Base-by-base conservation (phyloP, 2,329 filamentous ascomycete species). In the Xylariaceae sp. region DNA sequence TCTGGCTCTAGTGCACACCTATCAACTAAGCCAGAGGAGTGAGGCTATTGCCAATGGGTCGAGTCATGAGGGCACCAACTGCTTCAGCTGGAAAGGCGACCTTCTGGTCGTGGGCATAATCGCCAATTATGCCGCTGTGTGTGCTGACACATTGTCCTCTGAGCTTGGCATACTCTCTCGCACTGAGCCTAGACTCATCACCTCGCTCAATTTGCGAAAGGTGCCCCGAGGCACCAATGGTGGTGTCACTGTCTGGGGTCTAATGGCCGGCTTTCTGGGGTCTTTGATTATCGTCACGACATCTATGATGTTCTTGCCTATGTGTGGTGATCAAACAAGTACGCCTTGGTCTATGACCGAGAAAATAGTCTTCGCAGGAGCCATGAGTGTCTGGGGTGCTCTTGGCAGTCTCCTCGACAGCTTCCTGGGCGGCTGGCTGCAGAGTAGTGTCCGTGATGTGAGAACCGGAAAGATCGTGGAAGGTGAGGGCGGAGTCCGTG, bases 161-260 rank as follows among this genome's bases (percentile, higher is more conserved):
- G 94, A 99, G 77, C 85, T 99, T 17, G 94, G 94, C 11, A 99
- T 99, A 58, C 80, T 99, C 10, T 88, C 92, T 5, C 84, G 81
- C 60, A 82, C 82, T 23, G 78, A 84, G 50, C 94, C 94, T 7
- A 86, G 92, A 42, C 83, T 99, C 44, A 93, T 99, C 71, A 97
- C 91, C 3, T 92, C 89, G 11, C 85, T 82, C 13, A 85, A 76
- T 3, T 81, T 94, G 69, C 87, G 89, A 60, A 82, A 84, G 64
- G 94, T 97, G 0, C 92, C 94, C 0, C 88, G 84, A 1, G 94
- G 94, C 53, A 97, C 94, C 48, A 99, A 99, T 71, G 94, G 94
- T 37, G 94, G 93, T 13, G 90, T 99, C 7, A 95, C 91, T 0
- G 66, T 85, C 0, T 78, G 84, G 51, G 94, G 94, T 0, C 77